Evolutionary conservation across 192 early-diverging fungal genomes (phyloP).

Genomic region (Thoreauomyces humboldtii): DNA sequence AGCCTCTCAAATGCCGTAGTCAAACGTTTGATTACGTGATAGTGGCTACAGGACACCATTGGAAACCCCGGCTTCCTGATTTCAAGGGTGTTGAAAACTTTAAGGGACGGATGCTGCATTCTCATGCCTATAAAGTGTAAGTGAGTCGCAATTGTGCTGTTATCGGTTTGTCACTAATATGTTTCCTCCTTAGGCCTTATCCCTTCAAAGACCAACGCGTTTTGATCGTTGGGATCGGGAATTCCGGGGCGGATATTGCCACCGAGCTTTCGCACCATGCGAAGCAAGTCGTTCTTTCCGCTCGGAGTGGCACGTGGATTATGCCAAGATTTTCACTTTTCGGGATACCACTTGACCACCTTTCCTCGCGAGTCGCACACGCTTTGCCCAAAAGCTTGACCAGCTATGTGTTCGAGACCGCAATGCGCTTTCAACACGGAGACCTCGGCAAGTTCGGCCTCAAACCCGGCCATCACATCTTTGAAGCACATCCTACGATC

Average conservation of each 20-base stretch:
- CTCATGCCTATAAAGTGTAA: slow-evolving; percentile 55
- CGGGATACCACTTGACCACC: slow-evolving; percentile 50
- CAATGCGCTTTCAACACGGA: slow-evolving; percentile 31
- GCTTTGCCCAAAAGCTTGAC: slow-evolving; percentile 38
- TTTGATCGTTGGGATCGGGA: slow-evolving; percentile 57
- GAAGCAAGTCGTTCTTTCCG: slow-evolving; percentile 47
- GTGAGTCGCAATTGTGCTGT: slow-evolving; percentile 16
- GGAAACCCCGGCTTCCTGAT: slow-evolving; percentile 50
- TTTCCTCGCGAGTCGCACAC: slow-evolving; percentile 34
- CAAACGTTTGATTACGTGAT: slow-evolving; percentile 64
- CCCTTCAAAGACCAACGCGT: slow-evolving; percentile 52
- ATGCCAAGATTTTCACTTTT: slow-evolving; percentile 39
- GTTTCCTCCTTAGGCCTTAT: slow-evolving; percentile 43
- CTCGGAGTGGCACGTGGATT: slow-evolving; percentile 50
- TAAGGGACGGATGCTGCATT: slow-evolving; percentile 53
- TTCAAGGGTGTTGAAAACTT: slow-evolving; percentile 52
- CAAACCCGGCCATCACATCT: slow-evolving; percentile 36
- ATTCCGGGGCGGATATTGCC: slow-evolving; percentile 56
- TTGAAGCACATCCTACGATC: slow-evolving; percentile 47
- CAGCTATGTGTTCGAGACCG: slow-evolving; percentile 34
- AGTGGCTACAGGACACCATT: slow-evolving; percentile 61
- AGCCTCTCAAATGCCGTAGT: slow-evolving; percentile 28
- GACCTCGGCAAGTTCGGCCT: slow-evolving; percentile 38
- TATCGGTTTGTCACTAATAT: not conserved
- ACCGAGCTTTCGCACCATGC: slow-evolving; percentile 55